Conservation (phyloP, 352 stramenopile species). For the Globisporangium heterothallicum region DNA sequence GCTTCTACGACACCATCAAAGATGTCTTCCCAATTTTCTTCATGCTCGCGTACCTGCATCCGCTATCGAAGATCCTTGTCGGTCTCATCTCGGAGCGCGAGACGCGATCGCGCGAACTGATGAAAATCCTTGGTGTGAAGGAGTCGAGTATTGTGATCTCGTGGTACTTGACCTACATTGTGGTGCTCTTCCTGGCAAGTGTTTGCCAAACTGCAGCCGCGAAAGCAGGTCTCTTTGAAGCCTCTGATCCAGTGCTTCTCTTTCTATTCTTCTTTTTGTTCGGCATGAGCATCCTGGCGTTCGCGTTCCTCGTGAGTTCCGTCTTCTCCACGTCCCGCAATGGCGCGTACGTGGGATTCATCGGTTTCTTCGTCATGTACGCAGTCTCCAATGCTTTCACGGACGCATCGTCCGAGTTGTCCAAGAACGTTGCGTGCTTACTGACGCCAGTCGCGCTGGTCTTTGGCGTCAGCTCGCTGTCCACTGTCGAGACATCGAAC, state of each 20-base stretch:
- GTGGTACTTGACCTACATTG: conserved; percentile 85
- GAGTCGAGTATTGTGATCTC: conserved; percentile 56
- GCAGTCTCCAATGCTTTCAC: conserved; percentile 43
- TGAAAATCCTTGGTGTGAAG: conserved; percentile 88
- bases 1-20: conserved; percentile 55
- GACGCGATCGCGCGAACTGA: conserved; percentile 77
- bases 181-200: conserved; percentile 66
- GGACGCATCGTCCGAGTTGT: conserved; percentile 10
- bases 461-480: conserved; percentile 54
- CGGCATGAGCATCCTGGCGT: conserved; percentile 38
- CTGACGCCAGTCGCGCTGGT: conserved; percentile 55
- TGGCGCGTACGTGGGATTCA: conserved; percentile 17
- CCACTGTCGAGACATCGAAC: conserved; percentile 38
- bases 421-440: conserved; percentile 49
- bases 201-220: conserved; percentile 47
- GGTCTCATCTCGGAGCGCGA: conserved; percentile 90
- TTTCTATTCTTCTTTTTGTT: conserved; percentile 70
- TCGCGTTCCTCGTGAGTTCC: conserved; percentile 53
- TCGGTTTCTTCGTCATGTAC: conserved; percentile 84
- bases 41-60: conserved; percentile 85
- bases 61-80: conserved; percentile 75
- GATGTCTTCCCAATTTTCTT: conserved; percentile 83
- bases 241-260: conserved; percentile 13
- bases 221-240: conserved; percentile 32
- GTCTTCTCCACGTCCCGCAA: conserved; percentile 73